A percentile compares a stretch with the other conserved stretches of the same genome.
Conservation (phyloP, 208 protist genomes). For the Acanthamoeba castellanii region DNA sequence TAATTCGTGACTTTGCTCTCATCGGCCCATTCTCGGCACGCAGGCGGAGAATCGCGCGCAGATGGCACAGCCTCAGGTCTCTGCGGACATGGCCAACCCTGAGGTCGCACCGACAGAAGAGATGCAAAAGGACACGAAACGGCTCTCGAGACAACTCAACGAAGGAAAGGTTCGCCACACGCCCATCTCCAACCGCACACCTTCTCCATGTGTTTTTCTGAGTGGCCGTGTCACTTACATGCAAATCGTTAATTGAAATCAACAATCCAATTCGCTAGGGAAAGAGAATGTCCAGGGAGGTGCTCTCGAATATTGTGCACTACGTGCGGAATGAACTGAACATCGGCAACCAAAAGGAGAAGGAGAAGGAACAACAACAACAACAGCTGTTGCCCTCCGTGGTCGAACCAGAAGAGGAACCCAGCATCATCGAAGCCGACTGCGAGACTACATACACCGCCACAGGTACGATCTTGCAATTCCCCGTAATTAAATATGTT, state of each 20-base stretch:
- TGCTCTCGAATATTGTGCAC: constrained; percentile 28
- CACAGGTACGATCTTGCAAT: not conserved
- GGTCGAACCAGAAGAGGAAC: not conserved
- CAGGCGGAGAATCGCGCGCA: constrained; percentile 1
- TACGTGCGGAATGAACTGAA: constrained; percentile 7
- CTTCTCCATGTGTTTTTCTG: too few relatives aligned
- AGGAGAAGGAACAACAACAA: not conserved
- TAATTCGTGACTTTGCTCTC: too few relatives aligned
- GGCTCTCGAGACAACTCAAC: not conserved
- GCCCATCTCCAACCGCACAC: too few relatives aligned
- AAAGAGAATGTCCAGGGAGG: constrained; percentile 9
- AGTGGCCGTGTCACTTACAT: too few relatives aligned
- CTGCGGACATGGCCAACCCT: not conserved
- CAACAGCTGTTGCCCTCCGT: not conserved
- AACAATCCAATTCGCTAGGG: not conserved
- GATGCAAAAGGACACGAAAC: not conserved
- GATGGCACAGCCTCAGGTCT: not conserved
- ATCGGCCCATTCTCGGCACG: too few relatives aligned
- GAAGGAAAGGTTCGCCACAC: not conserved
- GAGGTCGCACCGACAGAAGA: not conserved
- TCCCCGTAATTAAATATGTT: not conserved
- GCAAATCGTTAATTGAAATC: too few relatives aligned
- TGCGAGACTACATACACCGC: not conserved
- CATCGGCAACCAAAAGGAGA: not conserved
- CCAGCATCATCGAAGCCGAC: not conserved